Conservation (phyloP, 2,329 filamentous ascomycete species). For the Trichoderma breve region DNA sequence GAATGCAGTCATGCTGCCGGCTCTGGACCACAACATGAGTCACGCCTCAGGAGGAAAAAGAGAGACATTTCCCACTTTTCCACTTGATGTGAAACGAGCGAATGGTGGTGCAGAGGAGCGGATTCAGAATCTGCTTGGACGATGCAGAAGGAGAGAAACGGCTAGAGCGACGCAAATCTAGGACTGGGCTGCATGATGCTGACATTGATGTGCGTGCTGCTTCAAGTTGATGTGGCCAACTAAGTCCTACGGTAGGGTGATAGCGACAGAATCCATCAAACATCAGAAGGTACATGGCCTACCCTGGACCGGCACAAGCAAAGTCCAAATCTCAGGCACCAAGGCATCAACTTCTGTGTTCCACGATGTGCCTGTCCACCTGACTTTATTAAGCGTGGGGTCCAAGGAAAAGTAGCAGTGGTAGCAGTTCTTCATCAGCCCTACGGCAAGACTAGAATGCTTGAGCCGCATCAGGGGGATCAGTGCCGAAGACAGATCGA, state of each 20-base stretch:
- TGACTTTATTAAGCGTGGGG: conserved; percentile 15
- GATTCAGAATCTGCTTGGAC: neutral
- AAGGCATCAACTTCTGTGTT: conserved; percentile 7
- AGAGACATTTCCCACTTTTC: neutral
- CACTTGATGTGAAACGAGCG: neutral
- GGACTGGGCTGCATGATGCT: conserved; percentile 4
- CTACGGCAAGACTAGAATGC: conserved; percentile 18
- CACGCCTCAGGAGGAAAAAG: neutral
- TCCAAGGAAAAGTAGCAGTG: neutral
- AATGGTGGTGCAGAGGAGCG: neutral
- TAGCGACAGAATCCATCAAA: neutral
- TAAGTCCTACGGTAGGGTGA: neutral
- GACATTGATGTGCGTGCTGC: neutral
- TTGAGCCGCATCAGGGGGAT: conserved; percentile 20
- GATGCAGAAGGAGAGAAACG: neutral
- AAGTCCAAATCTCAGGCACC: neutral
- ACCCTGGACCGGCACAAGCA: neutral
- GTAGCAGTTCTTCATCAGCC: conserved; percentile 20
- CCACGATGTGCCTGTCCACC: conserved; percentile 3
- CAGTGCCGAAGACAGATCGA: conserved; percentile 19
- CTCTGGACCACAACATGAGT: conserved; percentile 4
- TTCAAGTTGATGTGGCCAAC: neutral
- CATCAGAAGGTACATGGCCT: neutral
- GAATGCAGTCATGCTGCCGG: neutral
- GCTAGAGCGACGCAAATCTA: conserved; percentile 1